Evolutionary conservation across 805 yeast species (phyloP).

Genomic region (Kuraishia piskuri): DNA sequence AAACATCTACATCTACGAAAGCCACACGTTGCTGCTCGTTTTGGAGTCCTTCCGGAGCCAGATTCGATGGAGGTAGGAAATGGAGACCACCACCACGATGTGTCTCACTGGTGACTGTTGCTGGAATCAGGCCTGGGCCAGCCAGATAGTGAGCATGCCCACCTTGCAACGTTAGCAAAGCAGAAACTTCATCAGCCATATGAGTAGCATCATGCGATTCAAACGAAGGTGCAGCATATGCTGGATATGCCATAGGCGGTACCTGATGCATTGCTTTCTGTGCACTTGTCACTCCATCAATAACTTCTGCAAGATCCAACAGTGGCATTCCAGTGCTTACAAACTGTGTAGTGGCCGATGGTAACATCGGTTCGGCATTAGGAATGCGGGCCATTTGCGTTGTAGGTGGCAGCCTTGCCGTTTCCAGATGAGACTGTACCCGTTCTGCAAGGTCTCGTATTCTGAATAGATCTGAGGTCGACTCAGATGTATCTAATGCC

Average conservation of each 20-base stretch:
- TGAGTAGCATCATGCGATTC: neutral
- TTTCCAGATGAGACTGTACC: neutral
- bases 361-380: too few species aligned
- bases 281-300: neutral
- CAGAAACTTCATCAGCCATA: neutral
- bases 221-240: neutral
- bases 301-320: neutral
- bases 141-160: too few species aligned
- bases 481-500: neutral
- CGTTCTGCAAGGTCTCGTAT: neutral
- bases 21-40: too few species aligned
- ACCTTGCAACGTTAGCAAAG: neutral
- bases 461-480: neutral
- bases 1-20: too few species aligned
- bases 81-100: too few species aligned
- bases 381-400: neutral
- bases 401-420: neutral
- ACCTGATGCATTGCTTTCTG: neutral
- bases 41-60: too few species aligned
- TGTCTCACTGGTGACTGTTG: neutral
- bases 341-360: neutral
- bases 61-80: too few species aligned
- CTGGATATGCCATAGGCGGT: neutral
- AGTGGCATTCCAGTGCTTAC: neutral
- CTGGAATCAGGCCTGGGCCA: too few species aligned